phyloP scores from a whole-genome alignment of 768 basidiomycete species.

The Jaapia argillacea region DNA sequence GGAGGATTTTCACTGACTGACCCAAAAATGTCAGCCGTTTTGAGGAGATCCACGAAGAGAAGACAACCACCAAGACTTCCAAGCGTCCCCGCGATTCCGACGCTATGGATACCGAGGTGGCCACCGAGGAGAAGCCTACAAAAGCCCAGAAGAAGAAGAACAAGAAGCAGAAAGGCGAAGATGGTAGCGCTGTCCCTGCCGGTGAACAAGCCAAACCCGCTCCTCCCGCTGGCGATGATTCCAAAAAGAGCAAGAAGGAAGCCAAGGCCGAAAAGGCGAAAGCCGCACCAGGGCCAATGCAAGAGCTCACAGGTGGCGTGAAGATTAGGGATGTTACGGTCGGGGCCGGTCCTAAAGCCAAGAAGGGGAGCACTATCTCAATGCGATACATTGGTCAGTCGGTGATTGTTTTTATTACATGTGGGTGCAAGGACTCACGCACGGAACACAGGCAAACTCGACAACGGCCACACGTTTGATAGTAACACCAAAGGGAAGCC shows the following conservation, averaged over 20 bases:
- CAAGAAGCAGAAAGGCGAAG: conserved; percentile 68
- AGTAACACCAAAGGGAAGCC: conserved; percentile 79
- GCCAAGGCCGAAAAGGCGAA: conserved; percentile 15
- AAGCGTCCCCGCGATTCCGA: conserved; percentile 72
- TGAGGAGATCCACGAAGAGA: conserved; percentile 44
- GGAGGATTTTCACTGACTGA: conserved; percentile 18
- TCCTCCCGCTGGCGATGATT: conserved; percentile 14
- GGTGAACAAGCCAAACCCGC: conserved; percentile 11
- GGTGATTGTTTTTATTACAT: neutral
- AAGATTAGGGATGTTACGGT: conserved; percentile 67
- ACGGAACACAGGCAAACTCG: conserved; percentile 37
- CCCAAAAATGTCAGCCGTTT: conserved; percentile 41
- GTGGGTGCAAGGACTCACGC: neutral
- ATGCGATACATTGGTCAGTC: conserved; percentile 81
- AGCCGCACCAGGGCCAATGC: conserved; percentile 19
- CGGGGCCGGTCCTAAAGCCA: conserved; percentile 80
- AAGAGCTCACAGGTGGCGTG: conserved; percentile 60
- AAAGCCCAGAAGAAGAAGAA: conserved; percentile 60
- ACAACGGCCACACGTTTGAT: conserved; percentile 70
- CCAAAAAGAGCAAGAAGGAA: conserved; percentile 25
- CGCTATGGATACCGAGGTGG: conserved; percentile 29
- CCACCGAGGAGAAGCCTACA: conserved; percentile 26
- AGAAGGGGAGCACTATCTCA: conserved; percentile 70
- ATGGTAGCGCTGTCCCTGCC: conserved; percentile 30
- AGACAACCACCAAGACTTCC: conserved; percentile 25